Conservation (phyloP, 139 green algal species). For the Desmodesmus armatus region DNA sequence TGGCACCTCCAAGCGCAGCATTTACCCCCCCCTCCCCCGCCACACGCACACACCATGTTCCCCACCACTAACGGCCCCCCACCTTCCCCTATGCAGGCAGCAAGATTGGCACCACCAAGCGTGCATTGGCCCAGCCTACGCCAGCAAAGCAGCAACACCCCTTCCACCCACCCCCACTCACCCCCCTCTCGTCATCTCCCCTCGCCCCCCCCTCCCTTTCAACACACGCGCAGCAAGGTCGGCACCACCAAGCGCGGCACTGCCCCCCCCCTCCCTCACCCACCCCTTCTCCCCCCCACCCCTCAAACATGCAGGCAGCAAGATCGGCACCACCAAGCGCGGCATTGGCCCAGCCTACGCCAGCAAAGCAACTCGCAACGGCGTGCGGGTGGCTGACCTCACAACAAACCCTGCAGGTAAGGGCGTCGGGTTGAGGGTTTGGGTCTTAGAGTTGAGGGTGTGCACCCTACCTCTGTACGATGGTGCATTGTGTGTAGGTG, state of each 20-base stretch:
- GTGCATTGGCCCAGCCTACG: constrained; percentile 98
- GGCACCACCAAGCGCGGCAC: constrained; percentile 99
- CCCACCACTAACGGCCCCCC: too few species aligned
- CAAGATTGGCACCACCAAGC: constrained; percentile 97
- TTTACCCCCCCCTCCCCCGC: too few species aligned
- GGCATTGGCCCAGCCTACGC: constrained; percentile 98
- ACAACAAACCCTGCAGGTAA: constrained; percentile 32
- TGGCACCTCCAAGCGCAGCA: background rate
- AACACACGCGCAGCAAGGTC: constrained; percentile 83
- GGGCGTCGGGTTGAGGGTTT: too few species aligned
- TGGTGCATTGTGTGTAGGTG: background rate
- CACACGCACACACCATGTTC: too few species aligned
- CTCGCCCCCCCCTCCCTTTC: background rate
- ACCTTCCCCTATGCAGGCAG: constrained; percentile 60
- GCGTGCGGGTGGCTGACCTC: constrained; percentile 94
- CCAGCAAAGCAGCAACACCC: too few species aligned
- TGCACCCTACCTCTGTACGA: too few species aligned
- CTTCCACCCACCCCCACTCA: too few species aligned
- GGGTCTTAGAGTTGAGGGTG: too few species aligned
- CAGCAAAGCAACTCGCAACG: constrained; percentile 96
- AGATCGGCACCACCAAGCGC: constrained; percentile 98
- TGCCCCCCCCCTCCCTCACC: too few species aligned
- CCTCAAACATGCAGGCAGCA: constrained; percentile 64
- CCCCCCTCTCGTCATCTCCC: too few species aligned
- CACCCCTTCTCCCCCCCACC: too few species aligned